phyloP scores from a whole-genome alignment of 495 filamentous ascomycete species.

The Parmelia sp. region DNA sequence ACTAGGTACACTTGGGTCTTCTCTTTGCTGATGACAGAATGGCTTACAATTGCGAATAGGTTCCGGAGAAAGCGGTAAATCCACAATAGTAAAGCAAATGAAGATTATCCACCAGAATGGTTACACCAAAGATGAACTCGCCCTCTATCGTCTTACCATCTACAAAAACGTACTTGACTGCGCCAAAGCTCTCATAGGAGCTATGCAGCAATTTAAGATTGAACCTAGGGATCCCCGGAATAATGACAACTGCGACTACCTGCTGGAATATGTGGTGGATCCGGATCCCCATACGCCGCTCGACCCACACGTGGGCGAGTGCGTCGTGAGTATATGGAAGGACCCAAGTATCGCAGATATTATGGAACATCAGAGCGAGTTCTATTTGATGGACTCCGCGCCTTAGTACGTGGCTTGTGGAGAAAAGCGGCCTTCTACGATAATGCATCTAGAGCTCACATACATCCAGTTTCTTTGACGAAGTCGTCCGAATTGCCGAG shows the following conservation, averaged over 20 bases:
- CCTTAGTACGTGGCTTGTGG: conserved; percentile 68
- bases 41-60: conserved; percentile 46
- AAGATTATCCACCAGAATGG: conserved; percentile 99
- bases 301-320: conserved; percentile 70
- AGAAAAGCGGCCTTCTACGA: not conserved
- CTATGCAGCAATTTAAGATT: conserved; percentile 82
- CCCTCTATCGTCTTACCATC: conserved; percentile 86
- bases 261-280: conserved; percentile 82
- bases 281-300: conserved; percentile 78
- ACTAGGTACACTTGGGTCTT: conserved; percentile 57
- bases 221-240: conserved; percentile 65
- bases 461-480: conserved; percentile 78
- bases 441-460: conserved; percentile 1
- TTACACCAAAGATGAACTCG: conserved; percentile 85
- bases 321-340: conserved; percentile 81
- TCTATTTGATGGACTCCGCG: conserved; percentile 98
- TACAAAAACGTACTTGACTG: conserved; percentile 98
- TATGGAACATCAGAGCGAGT: conserved; percentile 93
- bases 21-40: not conserved
- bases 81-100: conserved; percentile 99
- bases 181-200: conserved; percentile 81
- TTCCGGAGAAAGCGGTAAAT: conserved; percentile 97
- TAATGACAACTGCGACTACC: conserved; percentile 66
- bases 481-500: conserved; percentile 77
- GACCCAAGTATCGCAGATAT: conserved; percentile 77